A percentile compares a stretch with the other conserved stretches of the same genome.
Conservation (phyloP, 2,329 filamentous ascomycete species). For the Phialophora tarda region DNA sequence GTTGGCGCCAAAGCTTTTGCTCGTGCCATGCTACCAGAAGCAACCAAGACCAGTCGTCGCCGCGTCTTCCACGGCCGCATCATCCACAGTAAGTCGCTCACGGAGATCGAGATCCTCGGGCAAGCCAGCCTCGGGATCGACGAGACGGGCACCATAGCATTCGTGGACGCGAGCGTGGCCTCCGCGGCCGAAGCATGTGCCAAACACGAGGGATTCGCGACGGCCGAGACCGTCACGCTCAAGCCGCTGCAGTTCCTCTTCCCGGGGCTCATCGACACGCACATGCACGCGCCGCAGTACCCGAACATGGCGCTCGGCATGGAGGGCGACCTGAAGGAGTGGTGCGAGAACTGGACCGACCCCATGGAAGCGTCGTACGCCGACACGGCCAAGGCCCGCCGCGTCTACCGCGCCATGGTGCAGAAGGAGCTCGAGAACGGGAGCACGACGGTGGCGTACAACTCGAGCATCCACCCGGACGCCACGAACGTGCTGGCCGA, state of each 20-base stretch:
- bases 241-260: conserved; percentile 54
- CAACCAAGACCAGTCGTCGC: background rate
- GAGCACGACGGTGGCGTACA: conserved; percentile 67
- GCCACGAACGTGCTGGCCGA: conserved; percentile 65
- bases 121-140: conserved; percentile 21
- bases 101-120: conserved; percentile 23
- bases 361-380: conserved; percentile 66
- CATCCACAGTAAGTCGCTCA: conserved; percentile 27
- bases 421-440: conserved; percentile 66
- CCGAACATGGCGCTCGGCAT: conserved; percentile 54
- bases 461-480: conserved; percentile 61
- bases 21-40: background rate
- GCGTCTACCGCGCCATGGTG: conserved; percentile 60
- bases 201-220: conserved; percentile 16
- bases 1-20: too few relatives aligned
- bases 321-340: conserved; percentile 57
- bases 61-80: conserved; percentile 27
- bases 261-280: conserved; percentile 69
- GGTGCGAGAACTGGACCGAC: conserved; percentile 69
- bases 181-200: conserved; percentile 18
- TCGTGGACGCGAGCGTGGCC: conserved; percentile 15
- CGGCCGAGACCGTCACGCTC: conserved; percentile 13
- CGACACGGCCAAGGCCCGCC: conserved; percentile 59
- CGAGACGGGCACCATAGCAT: conserved; percentile 20
- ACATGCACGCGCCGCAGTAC: conserved; percentile 69